phyloP scores from a whole-genome alignment of 768 basidiomycete genomes.

The Naganishia vishniacii region DNA sequence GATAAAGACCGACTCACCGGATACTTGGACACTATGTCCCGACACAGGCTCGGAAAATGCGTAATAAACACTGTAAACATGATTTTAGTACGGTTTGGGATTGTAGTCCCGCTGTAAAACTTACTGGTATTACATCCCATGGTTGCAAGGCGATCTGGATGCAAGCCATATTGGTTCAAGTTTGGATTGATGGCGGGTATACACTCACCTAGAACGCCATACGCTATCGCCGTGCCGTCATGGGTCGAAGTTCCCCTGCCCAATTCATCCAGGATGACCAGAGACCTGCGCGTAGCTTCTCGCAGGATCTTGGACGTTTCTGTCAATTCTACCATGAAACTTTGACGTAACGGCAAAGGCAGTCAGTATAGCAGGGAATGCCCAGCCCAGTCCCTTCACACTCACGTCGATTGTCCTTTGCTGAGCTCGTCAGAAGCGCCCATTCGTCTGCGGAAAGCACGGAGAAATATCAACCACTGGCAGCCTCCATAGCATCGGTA shows the following conservation, averaged over 20 bases:
- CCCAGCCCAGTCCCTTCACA: background rate
- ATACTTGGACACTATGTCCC: slow-evolving; percentile 38
- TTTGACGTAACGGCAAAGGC: background rate
- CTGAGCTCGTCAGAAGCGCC: slow-evolving; percentile 85
- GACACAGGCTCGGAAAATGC: slow-evolving; percentile 75
- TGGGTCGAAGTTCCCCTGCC: slow-evolving; percentile 75
- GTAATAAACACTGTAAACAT: slow-evolving; percentile 81
- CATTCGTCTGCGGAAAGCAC: slow-evolving; percentile 56
- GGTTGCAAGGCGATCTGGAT: slow-evolving; percentile 35
- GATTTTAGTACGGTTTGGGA: background rate
- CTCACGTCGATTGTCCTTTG: slow-evolving; percentile 67
- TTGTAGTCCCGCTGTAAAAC: slow-evolving; percentile 20
- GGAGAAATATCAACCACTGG: background rate
- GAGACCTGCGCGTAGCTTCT: slow-evolving; percentile 64
- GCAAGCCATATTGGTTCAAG: background rate
- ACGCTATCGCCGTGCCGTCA: slow-evolving; percentile 60
- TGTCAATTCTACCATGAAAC: slow-evolving; percentile 91
- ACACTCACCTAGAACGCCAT: slow-evolving; percentile 31
- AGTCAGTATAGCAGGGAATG: background rate
- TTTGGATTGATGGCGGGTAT: background rate
- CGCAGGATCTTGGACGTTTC: slow-evolving; percentile 87
- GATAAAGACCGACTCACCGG: slow-evolving; percentile 17
- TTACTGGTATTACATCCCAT: slow-evolving; percentile 44
- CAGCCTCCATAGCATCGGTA: background rate
- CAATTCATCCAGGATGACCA: slow-evolving; percentile 75